phyloP scores from a whole-genome alignment of 75 land plant genomes.

The Picea glauca region DNA sequence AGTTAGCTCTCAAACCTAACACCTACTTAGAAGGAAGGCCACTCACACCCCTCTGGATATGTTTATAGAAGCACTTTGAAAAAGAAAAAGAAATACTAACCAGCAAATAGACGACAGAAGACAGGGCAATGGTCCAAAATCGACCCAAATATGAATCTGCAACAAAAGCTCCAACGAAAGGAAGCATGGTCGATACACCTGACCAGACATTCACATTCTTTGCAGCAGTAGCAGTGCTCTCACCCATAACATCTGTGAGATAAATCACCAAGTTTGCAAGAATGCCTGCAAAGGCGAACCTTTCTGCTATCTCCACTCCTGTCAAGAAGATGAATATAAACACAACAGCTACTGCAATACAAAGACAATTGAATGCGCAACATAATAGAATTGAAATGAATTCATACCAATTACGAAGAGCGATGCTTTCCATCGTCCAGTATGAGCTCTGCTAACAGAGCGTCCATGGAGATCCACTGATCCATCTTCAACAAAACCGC shows the following conservation, averaged over 20 bases:
- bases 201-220: slow-evolving; percentile 22
- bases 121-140: slow-evolving; percentile 13
- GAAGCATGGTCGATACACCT: slow-evolving; percentile 16
- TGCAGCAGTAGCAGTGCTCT: slow-evolving; percentile 16
- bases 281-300: slow-evolving; percentile 26
- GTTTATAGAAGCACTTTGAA: too few species aligned
- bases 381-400: too few species aligned
- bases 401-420: not conserved
- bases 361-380: too few species aligned
- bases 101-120: slow-evolving; percentile 22
- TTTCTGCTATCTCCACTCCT: slow-evolving; percentile 24
- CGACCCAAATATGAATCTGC: slow-evolving; percentile 38
- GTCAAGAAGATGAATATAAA: not conserved
- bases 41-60: too few species aligned
- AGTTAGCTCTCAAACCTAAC: too few species aligned
- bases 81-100: slow-evolving; percentile 10
- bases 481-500: not conserved
- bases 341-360: too few species aligned
- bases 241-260: slow-evolving; percentile 18
- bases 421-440: not conserved
- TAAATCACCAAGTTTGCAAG: slow-evolving; percentile 20
- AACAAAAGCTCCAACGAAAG: slow-evolving; percentile 28
- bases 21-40: too few species aligned
- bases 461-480: not conserved
- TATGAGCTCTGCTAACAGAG: not conserved